Evolutionary conservation across 108 stramenopile genomes (phyloP), one percentile per base, ranked within the genome.

Genomic region (Fragilaria crotonensis): DNA sequence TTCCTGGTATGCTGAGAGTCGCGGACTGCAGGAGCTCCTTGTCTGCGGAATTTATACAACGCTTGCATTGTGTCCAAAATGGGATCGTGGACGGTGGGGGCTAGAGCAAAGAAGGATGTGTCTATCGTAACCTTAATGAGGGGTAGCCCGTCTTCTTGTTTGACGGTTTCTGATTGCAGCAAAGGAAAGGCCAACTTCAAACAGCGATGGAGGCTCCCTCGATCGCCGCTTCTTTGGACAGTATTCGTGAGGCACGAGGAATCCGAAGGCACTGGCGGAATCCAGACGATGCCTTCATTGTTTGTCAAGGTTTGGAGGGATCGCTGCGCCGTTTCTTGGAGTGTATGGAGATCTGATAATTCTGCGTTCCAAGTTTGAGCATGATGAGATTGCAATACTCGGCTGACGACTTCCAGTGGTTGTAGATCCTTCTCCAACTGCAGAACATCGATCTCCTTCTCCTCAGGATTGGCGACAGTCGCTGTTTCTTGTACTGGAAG

Each of bases 71-170:
- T 51, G 52, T 81, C 76, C 36, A 54, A 46, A 5, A 31, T 33
- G 32, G 84, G 82, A 41, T 54, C 5, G 5, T 62, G 49, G 25
- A 89, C 71, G 44, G 57, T 67, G 21, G 73, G 72, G 18, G 72
- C 59, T n/a, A 89, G 58, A 3, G 45, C 57, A 61, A 81, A 80
- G 59, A 79, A 85, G 3, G 67, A 33, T n/a, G 46, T 44, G 52
- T 89, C 87, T 4, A 83, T 62, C 5, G 36, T 0, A 32, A 72
- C 77, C 25, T 45, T 26, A 2, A 83, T 68, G 78, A 77, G 77
- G 22, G 62, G 51, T 56, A 76, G 56, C 11, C n/a, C 3, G 3
- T 4, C 9, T 53, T 26, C 32, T 41, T 47, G 29, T 36, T 28
- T 47, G 11, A 45, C 47, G 18, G 55, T 57, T 2, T 51, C 61